These are phyloP conservation scores for Viola odorata DNA, from an alignment of 345 rosid genomes.

Conservation along the genomic window DNA sequence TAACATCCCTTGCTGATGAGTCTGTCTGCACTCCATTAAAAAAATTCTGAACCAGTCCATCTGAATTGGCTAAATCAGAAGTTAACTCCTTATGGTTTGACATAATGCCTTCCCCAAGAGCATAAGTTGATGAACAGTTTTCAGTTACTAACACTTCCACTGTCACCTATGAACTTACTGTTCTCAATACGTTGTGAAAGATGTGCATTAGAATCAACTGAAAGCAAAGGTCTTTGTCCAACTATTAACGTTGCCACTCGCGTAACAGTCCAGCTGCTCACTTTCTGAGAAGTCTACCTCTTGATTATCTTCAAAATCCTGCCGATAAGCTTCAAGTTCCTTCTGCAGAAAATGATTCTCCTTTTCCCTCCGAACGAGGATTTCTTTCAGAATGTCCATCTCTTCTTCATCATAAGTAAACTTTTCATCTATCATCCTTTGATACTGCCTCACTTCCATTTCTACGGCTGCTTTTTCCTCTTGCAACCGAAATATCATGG, in stretches of 20 bases:
- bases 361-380: constrained; percentile 24
- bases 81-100: constrained; percentile 3
- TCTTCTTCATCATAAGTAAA: constrained; percentile 28
- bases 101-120: constrained; percentile 2
- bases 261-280: constrained; percentile 7
- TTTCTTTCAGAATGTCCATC: constrained; percentile 29
- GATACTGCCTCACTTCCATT: constrained; percentile 31
- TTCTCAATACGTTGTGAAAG: constrained; percentile 15
- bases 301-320: constrained; percentile 17
- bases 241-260: constrained; percentile 10
- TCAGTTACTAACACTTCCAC: constrained; percentile 11
- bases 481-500: constrained; percentile 31
- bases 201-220: constrained; percentile 22
- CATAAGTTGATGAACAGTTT: constrained; percentile 11
- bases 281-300: constrained; percentile 8
- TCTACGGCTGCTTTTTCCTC: constrained; percentile 25
- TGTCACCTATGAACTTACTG: constrained; percentile 5
- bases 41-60: constrained; percentile 1
- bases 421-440: constrained; percentile 26
- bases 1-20: constrained; percentile 5
- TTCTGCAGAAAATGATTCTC: constrained; percentile 28
- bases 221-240: constrained; percentile 11
- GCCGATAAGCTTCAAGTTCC: constrained; percentile 20
- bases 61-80: constrained; percentile 10
- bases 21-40: constrained; percentile 1